Conservation (phyloP, 352 stramenopile genomes). For the Pythium insidiosum region DNA sequence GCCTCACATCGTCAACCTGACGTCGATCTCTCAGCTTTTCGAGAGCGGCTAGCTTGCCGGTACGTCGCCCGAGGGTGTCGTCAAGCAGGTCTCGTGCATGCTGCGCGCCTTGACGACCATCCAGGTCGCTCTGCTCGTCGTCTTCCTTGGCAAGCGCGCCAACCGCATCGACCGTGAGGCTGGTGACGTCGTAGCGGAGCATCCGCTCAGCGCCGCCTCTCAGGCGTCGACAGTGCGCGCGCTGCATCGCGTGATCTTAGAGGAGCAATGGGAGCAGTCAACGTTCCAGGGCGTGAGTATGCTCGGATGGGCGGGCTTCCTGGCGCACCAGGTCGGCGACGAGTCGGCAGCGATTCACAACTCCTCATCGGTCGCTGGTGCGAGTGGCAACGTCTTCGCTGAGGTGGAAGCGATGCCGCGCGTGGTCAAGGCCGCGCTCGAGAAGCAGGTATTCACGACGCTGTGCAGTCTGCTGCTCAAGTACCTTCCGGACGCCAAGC, state of each 20-base stretch:
- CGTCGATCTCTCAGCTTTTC: conserved; percentile 66
- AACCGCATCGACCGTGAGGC: conserved; percentile 57
- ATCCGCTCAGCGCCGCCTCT: conserved; percentile 29
- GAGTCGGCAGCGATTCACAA: background rate
- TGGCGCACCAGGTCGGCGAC: conserved; percentile 17
- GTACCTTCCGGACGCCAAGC: conserved; percentile 66
- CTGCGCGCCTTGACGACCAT: conserved; percentile 65
- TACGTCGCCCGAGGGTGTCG: conserved; percentile 48
- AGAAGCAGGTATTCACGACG: conserved; percentile 58
- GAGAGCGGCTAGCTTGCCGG: conserved; percentile 52
- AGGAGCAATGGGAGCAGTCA: conserved; percentile 60
- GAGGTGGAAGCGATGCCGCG: conserved; percentile 34
- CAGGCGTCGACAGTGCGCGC: conserved; percentile 43
- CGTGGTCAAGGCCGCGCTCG: conserved; percentile 69
- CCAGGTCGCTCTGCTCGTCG: conserved; percentile 54
- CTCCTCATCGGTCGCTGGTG: background rate
- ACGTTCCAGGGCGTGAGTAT: conserved; percentile 67
- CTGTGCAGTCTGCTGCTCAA: conserved; percentile 66
- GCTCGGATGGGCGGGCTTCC: conserved; percentile 66
- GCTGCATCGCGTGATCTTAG: conserved; percentile 55
- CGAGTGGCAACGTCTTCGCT: conserved; percentile 33
- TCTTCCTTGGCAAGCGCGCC: conserved; percentile 46
- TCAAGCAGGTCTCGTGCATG: conserved; percentile 73
- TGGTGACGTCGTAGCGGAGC: conserved; percentile 30
- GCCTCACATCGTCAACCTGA: conserved; percentile 77